A percentile compares a stretch with the other conserved stretches of the same genome.
Evolutionary conservation across 148 eudicot genomes (phyloP).

Genomic region (Nepenthes mirabilis): DNA sequence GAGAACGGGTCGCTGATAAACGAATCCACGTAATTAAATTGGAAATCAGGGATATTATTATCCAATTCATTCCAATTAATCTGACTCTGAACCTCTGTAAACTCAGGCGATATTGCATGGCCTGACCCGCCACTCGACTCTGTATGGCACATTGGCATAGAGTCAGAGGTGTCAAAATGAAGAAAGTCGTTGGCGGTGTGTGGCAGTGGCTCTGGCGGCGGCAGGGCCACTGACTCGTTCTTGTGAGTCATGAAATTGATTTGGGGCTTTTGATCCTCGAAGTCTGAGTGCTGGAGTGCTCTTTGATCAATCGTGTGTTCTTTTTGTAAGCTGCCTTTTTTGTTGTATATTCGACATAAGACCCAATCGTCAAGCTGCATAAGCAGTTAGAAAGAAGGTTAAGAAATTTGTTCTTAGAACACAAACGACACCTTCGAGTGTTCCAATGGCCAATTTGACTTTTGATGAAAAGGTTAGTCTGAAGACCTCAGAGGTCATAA

Average conservation of each 20-base stretch:
- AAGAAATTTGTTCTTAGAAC: no score
- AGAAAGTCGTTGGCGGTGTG: slow-evolving; percentile 12
- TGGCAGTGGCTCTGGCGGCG: slow-evolving; percentile 3
- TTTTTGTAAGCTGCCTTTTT: slow-evolving; percentile 49
- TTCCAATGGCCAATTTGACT: no score
- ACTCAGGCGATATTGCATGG: slow-evolving; percentile 23
- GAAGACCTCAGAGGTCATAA: no score
- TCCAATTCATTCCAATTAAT: slow-evolving; percentile 29
- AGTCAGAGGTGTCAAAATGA: slow-evolving; percentile 49
- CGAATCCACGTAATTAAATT: background rate
- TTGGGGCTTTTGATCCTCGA: slow-evolving; percentile 37
- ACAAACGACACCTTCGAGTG: no score
- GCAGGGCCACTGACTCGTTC: background rate
- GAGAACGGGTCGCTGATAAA: background rate
- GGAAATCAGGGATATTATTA: background rate
- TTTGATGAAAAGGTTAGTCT: no score
- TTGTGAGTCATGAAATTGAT: slow-evolving; percentile 5
- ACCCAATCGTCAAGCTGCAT: slow-evolving; percentile 75
- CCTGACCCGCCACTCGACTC: slow-evolving; percentile 36
- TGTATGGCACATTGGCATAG: slow-evolving; percentile 41
- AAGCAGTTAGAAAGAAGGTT: no score
- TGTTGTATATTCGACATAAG: slow-evolving; percentile 73
- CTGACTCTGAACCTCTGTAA: slow-evolving; percentile 58
- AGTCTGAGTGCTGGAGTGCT: background rate
- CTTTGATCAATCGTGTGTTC: slow-evolving; percentile 8